Conservation (phyloP, 139 green algal genomes). For the Gonium pectorale region DNA sequence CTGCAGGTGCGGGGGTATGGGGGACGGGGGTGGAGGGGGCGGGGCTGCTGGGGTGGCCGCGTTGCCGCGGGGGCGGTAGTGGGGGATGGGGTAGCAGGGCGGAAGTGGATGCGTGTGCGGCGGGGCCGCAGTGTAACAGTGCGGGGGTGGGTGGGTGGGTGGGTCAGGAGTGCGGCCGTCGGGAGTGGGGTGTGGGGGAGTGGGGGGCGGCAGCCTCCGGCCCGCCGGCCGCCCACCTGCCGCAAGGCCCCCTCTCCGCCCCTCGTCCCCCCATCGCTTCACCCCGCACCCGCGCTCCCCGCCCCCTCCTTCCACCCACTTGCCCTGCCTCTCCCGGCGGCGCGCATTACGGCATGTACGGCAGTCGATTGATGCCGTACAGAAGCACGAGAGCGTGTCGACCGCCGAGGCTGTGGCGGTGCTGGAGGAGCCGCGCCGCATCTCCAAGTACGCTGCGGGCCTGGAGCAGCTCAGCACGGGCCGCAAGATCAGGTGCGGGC, state of each 20-base stretch:
- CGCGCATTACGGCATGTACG: too few species aligned
- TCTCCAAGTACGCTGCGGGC: conserved; percentile 87
- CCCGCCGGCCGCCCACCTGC: too few species aligned
- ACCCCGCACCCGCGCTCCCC: background rate
- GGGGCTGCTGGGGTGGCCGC: background rate
- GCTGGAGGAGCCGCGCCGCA: conserved; percentile 86
- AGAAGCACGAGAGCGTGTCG: conserved; percentile 82
- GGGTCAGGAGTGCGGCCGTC: too few species aligned
- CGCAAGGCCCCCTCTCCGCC: too few species aligned
- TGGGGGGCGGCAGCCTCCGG: too few species aligned
- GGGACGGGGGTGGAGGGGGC: background rate
- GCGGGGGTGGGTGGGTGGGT: too few species aligned
- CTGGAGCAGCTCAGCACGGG: conserved; percentile 86
- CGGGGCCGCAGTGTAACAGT: too few species aligned
- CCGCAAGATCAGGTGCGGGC: conserved; percentile 70
- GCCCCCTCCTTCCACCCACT: background rate
- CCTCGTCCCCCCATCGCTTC: background rate
- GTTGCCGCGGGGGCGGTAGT: background rate
- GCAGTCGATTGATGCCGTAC: conserved; percentile 17
- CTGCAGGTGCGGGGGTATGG: conserved; percentile 61
- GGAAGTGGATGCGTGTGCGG: background rate
- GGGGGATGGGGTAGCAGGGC: background rate
- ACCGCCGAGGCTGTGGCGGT: conserved; percentile 70
- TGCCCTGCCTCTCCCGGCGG: background rate
- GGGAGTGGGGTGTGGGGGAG: too few species aligned